These are phyloP conservation scores for Petrea volubilis DNA, from an alignment of 257 asterid genomes.

Conservation along the genomic window DNA sequence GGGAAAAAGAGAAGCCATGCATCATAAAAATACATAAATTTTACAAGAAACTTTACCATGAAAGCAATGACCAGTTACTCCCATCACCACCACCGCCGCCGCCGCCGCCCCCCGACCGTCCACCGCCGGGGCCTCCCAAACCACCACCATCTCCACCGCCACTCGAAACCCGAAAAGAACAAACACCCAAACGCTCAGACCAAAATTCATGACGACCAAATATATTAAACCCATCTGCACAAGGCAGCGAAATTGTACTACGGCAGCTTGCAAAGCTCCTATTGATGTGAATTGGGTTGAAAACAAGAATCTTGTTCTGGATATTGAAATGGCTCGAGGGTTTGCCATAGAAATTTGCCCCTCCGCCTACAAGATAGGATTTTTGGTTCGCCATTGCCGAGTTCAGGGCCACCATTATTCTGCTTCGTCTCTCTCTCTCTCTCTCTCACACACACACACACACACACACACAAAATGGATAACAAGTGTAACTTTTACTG, in stretches of 20 bases:
- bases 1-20: neutral
- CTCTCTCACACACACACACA: too few relatives aligned
- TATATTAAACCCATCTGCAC: conserved; percentile 33
- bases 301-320: conserved; percentile 27
- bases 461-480: too few relatives aligned
- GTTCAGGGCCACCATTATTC: conserved; percentile 35
- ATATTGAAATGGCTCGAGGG: conserved; percentile 24
- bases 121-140: conserved; percentile 55
- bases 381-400: conserved; percentile 33
- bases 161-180: conserved; percentile 46
- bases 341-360: conserved; percentile 23
- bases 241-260: conserved; percentile 29
- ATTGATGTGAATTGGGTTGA: conserved; percentile 22
- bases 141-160: conserved; percentile 59
- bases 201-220: conserved; percentile 27
- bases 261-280: conserved; percentile 20
- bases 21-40: neutral
- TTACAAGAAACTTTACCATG: conserved; percentile 51
- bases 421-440: neutral
- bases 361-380: conserved; percentile 27
- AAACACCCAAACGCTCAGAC: conserved; percentile 24
- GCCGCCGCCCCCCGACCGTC: conserved; percentile 48
- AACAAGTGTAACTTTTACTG: neutral
- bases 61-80: conserved; percentile 55
- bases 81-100: conserved; percentile 41